These are phyloP conservation scores for Acer saccharum DNA, from an alignment of 345 rosid species.

Conservation along the genomic window DNA sequence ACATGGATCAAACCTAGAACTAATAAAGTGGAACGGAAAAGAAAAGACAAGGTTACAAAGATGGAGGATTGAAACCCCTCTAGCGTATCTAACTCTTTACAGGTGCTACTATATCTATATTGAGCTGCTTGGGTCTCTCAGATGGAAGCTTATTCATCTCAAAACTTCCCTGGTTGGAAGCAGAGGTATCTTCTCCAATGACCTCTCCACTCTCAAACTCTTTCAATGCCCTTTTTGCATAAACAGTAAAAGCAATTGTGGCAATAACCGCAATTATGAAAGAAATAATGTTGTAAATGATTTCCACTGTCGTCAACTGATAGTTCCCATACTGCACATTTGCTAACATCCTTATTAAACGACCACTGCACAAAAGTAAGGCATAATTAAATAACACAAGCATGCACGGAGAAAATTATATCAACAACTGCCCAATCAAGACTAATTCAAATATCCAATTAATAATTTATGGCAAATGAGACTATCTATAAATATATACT, in stretches of 20 bases:
- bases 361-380: constrained; percentile 59
- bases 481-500: neutral
- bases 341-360: constrained; percentile 57
- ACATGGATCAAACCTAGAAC: constrained; percentile 4
- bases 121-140: constrained; percentile 26
- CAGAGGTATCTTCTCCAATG: constrained; percentile 28
- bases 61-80: neutral
- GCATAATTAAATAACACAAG: neutral
- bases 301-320: constrained; percentile 59
- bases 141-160: constrained; percentile 59
- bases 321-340: constrained; percentile 26
- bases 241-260: constrained; percentile 61
- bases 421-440: neutral
- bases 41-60: neutral
- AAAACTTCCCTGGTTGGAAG: constrained; percentile 19
- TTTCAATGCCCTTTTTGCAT: constrained; percentile 59
- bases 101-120: constrained; percentile 7
- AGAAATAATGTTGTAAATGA: constrained; percentile 72
- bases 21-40: neutral
- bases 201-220: constrained; percentile 52
- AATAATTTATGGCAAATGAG: neutral
- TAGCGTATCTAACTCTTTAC: constrained; percentile 16
- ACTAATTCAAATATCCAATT: neutral
- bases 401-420: neutral
- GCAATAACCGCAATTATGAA: constrained; percentile 62